These are phyloP conservation scores for Triticum aestivum DNA, from an alignment of 176 grass and related monocot genomes.

Conservation along the genomic window DNA sequence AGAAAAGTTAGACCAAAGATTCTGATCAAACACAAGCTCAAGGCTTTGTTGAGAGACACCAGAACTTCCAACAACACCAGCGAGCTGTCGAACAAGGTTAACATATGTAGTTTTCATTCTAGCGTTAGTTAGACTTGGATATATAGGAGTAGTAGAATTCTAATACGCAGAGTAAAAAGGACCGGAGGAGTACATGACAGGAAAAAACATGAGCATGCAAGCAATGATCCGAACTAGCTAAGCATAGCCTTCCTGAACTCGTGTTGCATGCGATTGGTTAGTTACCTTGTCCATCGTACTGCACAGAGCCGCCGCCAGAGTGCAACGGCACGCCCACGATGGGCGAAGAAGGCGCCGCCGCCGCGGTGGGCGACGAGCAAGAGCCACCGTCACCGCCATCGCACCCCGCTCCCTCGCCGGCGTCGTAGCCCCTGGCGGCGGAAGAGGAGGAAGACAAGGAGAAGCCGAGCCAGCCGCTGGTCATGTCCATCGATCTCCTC, in stretches of 20 bases:
- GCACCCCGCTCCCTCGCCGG: not conserved
- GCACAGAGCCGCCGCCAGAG: constrained; percentile 27
- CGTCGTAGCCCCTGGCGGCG: constrained; percentile 20
- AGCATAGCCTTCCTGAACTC: not conserved
- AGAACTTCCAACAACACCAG: not conserved
- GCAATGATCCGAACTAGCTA: not conserved
- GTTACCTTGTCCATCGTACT: constrained; percentile 18
- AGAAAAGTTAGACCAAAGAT: not conserved
- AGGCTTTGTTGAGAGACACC: no score
- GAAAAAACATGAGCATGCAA: not conserved
- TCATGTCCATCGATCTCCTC: constrained; percentile 53
- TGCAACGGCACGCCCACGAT: constrained; percentile 38
- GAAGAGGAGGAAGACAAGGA: constrained; percentile 43
- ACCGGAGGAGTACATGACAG: no score
- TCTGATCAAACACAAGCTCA: not conserved
- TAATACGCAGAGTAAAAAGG: no score
- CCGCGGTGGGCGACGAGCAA: constrained; percentile 25
- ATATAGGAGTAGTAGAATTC: no score
- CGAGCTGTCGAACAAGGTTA: not conserved
- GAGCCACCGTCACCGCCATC: constrained; percentile 34
- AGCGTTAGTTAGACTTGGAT: not conserved
- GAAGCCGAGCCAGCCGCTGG: constrained; percentile 70
- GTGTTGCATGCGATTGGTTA: not conserved
- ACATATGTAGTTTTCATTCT: not conserved
- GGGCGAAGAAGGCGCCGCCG: not conserved